Evolutionary conservation across 2,329 filamentous ascomycete genomes (phyloP), one percentile per base, ranked within the genome.

Genomic region (Parastagonospora avenae): DNA sequence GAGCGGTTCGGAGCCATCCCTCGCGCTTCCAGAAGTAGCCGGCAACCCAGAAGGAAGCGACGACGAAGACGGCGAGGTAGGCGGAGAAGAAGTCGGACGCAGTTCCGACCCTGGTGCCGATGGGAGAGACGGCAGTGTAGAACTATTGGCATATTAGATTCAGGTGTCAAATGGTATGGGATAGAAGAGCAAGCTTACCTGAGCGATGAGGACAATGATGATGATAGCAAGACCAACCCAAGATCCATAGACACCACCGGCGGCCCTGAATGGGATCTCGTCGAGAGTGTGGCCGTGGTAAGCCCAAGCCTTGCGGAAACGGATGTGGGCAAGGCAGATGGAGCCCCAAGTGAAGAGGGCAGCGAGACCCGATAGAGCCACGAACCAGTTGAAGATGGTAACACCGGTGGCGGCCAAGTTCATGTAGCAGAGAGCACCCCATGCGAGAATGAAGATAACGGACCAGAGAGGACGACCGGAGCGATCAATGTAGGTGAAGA

Each of bases 281-380:
- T 77, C 75, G n/a, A 77, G 42, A 12, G 69, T 71, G 56, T 73
- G 71, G 35, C 71, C 72, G 42, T 73, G 70, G 50, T 68, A 66
- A 35, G 60, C 62, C 73, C 73, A 75, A 16, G 70, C 73, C 54
- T 77, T 77, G 57, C 92, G 90, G 82, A 97, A 97, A 48, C 92
- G 91, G 68, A 97, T 95, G 74, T 97, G 92, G 19, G 88, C 85
- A n/a, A 95, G 77, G 73, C 91, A 96, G 72, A 96, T 93, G 59
- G 89, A 89, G 48, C 81, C 85, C 90, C 90, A 92, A 4, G 88
- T 92, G 77, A 92, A 90, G 68, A 91, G 83, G 39, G 84, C 87
- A 8, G 86, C 88, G 19, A 92, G 80, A 41, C 86, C 89, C 1
- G 87, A 90, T 41, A 91, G 80, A 52, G 89, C 84, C 36, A 90